phyloP scores from a whole-genome alignment of 805 yeast species.

The Metschnikowia vanudenii region DNA sequence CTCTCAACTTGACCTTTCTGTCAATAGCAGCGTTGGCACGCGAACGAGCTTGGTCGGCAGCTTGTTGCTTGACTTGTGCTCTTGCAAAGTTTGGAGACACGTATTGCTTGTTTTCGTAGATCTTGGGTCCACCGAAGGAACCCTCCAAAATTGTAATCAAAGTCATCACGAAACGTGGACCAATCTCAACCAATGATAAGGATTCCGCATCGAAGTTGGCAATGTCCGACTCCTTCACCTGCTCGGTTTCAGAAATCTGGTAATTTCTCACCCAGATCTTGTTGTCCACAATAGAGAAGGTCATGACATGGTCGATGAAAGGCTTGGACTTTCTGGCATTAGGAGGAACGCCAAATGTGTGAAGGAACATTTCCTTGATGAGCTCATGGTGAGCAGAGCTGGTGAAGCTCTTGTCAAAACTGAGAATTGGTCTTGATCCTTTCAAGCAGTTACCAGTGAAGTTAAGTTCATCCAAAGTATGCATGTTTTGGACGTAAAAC shows the following conservation, averaged over 20 bases:
- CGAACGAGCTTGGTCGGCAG: constrained; percentile 73
- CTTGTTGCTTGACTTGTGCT: constrained; percentile 78
- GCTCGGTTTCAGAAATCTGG: constrained; percentile 72
- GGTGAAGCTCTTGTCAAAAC: constrained; percentile 78
- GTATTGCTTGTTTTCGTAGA: constrained; percentile 93
- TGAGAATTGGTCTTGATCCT: constrained; percentile 91
- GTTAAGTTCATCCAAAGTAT: constrained; percentile 92
- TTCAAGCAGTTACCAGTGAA: constrained; percentile 95
- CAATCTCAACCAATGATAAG: constrained; percentile 84
- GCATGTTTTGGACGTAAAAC: constrained; percentile 91
- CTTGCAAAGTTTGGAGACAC: constrained; percentile 95
- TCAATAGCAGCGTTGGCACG: constrained; percentile 79
- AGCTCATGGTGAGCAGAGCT: constrained; percentile 64
- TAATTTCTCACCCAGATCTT: constrained; percentile 95
- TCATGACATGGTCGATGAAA: constrained; percentile 90
- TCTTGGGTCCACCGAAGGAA: constrained; percentile 96
- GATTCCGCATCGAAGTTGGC: constrained; percentile 49
- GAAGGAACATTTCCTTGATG: constrained; percentile 79
- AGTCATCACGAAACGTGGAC: constrained; percentile 94
- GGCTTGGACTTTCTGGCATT: constrained; percentile 90
- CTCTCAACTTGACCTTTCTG: constrained; percentile 73
- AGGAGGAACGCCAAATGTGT: constrained; percentile 92
- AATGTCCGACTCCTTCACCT: constrained; percentile 53
- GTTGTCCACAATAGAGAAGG: constrained; percentile 87
- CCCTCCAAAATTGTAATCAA: constrained; percentile 91